These are phyloP conservation scores for Cafeteria roenbergensis DNA, from an alignment of 108 stramenopile genomes.

Conservation along the genomic window DNA sequence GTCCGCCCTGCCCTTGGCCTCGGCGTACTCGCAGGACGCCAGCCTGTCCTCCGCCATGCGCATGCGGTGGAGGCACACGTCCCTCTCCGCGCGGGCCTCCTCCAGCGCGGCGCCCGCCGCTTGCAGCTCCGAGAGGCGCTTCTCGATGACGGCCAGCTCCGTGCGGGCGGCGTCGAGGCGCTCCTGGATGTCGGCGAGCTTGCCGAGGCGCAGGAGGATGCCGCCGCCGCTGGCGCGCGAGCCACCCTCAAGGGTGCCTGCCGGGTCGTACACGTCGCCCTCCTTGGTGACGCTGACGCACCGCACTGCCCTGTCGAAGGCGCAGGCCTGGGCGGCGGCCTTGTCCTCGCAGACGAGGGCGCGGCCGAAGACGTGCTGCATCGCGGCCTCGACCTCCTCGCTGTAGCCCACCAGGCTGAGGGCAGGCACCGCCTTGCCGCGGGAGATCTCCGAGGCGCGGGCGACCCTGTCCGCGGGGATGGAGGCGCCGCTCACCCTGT, in stretches of 20 bases:
- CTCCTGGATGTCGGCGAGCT: constrained; percentile 41
- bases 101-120: constrained; percentile 40
- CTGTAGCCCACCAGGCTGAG: constrained; percentile 88
- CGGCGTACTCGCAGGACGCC: too few relatives aligned
- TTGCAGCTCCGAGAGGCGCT: constrained; percentile 43
- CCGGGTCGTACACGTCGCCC: constrained; percentile 91
- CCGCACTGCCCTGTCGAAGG: constrained; percentile 63
- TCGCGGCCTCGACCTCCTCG: constrained; percentile 73
- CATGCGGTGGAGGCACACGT: constrained; percentile 59
- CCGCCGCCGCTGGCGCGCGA: constrained; percentile 55
- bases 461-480: constrained; percentile 38
- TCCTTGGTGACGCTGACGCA: constrained; percentile 80
- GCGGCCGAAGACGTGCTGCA: constrained; percentile 84
- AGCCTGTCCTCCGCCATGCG: constrained; percentile 49
- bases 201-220: constrained; percentile 57
- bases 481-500: constrained; percentile 63
- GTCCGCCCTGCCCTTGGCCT: too few relatives aligned
- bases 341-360: constrained; percentile 74
- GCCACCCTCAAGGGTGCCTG: constrained; percentile 88
- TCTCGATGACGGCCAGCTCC: constrained; percentile 37
- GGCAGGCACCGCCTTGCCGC: constrained; percentile 61
- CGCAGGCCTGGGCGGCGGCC: constrained; percentile 73
- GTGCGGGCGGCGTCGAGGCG: constrained; percentile 38
- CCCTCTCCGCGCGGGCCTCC: constrained; percentile 48
- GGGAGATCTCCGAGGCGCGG: constrained; percentile 54